A percentile compares a stretch with the other conserved stretches of the same genome.
phyloP scores from a whole-genome alignment of 2,329 filamentous ascomycete genomes.

The Alternaria longipes region DNA sequence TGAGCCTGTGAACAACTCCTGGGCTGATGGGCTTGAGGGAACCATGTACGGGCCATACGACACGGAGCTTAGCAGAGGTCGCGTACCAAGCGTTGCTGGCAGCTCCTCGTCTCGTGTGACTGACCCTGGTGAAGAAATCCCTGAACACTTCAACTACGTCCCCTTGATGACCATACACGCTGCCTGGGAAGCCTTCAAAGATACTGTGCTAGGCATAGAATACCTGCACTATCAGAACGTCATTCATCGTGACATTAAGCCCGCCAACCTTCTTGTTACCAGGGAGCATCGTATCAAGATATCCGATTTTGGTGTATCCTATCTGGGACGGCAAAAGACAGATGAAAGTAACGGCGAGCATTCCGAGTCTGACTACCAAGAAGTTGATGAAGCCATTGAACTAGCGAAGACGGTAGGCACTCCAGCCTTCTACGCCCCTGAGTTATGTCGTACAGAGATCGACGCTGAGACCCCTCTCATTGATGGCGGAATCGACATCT shows the following conservation, averaged over 20 bases:
- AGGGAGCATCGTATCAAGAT: constrained; percentile 91
- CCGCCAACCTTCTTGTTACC: constrained; percentile 88
- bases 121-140: constrained; percentile 64
- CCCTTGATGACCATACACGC: constrained; percentile 89
- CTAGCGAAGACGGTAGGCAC: constrained; percentile 98
- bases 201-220: constrained; percentile 91
- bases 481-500: constrained; percentile 94
- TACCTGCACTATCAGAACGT: constrained; percentile 74
- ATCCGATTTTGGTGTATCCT: constrained; percentile 98
- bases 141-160: constrained; percentile 91
- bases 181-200: constrained; percentile 84
- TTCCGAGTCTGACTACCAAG: constrained; percentile 83
- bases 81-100: constrained; percentile 82
- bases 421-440: constrained; percentile 95
- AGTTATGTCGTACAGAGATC: constrained; percentile 88
- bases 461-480: constrained; percentile 74
- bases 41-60: constrained; percentile 81
- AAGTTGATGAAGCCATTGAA: constrained; percentile 92
- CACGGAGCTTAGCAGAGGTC: constrained; percentile 64
- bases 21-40: constrained; percentile 71
- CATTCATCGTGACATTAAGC: constrained; percentile 62
- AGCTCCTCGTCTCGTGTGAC: constrained; percentile 70
- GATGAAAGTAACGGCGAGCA: constrained; percentile 77
- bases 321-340: constrained; percentile 86
- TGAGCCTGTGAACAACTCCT: constrained; percentile 28